Evolutionary conservation across 345 rosid species (phyloP), one percentile per base, ranked within the genome.

Genomic region (Erodium maritimum): DNA sequence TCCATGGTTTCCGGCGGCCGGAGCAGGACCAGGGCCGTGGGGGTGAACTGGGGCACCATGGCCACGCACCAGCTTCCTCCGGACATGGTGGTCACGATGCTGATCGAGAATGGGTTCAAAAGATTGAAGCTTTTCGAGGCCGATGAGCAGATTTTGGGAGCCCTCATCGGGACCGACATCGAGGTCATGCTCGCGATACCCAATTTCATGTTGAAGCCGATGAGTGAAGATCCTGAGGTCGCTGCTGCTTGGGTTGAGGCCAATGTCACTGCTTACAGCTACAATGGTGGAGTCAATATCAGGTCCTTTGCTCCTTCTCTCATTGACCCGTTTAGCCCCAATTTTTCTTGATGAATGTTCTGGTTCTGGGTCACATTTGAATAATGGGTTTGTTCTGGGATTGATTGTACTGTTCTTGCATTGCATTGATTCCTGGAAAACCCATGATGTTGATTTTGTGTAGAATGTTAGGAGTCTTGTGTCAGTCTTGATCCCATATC

Each of bases 111-210:
- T 57, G 82, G 84, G 12, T 67, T 80, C 53, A 71, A 71, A 21
- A 84, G 83, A 65, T 70, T 89, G 67, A 89, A 89, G 73, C 84
- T 89, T 24, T 89, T 86, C 55, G 96, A 89, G 71, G 90, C 88
- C 17, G 91, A 89, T 63, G 75, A 79, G 56, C 74, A 54, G 63
- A 79, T 83, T 23, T 51, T 89, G 55, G 72, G 52, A 17, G 87
- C 91, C 61, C 77, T 89, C 18, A 25, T 69, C 11, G 89, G 85
- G 62, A 71, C 86, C 33, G 65, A 74, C 21, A 84, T 89, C 51
- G 89, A 89, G 68, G 96, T 89, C 61, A 89, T 89, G 91, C 69
- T 89, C 17, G 96, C 84, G 7, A 75, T 89, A 59, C 96, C 96
- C 37, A 86, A 89, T 76, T 71, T 79, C 68, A 67, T 84, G 82